Percentiles rank a stretch among this genome's conserved stretches.
Evolutionary conservation across 208 protist genomes (phyloP).

Genomic region (Acanthamoeba healyi): DNA sequence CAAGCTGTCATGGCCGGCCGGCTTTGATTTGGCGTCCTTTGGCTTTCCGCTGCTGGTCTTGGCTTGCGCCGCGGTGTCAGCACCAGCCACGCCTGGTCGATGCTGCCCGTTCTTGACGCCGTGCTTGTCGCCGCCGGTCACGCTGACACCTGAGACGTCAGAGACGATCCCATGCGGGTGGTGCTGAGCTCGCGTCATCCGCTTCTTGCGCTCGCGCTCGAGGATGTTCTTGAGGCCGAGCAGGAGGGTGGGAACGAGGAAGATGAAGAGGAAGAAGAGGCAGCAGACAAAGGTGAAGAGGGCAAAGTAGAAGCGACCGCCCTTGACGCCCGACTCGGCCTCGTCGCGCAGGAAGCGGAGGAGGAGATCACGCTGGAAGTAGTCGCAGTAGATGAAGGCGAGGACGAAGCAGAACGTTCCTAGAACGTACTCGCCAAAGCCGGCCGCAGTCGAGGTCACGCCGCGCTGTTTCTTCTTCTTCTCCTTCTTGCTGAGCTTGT

Average conservation of each 20-base stretch:
- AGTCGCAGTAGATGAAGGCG: constrained; percentile 62
- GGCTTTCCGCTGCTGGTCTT: neutral
- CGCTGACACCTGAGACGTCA: neutral
- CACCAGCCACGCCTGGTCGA: no score
- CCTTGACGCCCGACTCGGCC: neutral
- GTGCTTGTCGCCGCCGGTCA: neutral
- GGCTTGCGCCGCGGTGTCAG: neutral
- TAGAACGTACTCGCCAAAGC: constrained; percentile 50
- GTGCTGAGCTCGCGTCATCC: neutral
- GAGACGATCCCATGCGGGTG: neutral
- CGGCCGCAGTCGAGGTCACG: neutral
- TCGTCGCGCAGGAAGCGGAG: constrained; percentile 8
- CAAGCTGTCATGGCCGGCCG: neutral
- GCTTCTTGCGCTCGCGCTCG: constrained; percentile 45
- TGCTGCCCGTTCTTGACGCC: neutral
- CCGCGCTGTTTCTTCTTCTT: constrained; percentile 23
- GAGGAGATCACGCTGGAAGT: constrained; percentile 37
- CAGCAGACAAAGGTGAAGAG: constrained; percentile 60
- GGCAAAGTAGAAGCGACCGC: constrained; percentile 44
- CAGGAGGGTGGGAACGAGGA: constrained; percentile 35
- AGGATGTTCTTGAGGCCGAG: constrained; percentile 53
- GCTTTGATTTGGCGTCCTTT: neutral
- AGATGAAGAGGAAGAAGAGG: constrained; percentile 51
- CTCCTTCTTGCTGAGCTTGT: constrained; percentile 62
- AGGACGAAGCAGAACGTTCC: constrained; percentile 60